A percentile compares a stretch with the other conserved stretches of the same genome.
phyloP scores from a whole-genome alignment of 148 eudicot species.

The Tetragonia tetragonoides region DNA sequence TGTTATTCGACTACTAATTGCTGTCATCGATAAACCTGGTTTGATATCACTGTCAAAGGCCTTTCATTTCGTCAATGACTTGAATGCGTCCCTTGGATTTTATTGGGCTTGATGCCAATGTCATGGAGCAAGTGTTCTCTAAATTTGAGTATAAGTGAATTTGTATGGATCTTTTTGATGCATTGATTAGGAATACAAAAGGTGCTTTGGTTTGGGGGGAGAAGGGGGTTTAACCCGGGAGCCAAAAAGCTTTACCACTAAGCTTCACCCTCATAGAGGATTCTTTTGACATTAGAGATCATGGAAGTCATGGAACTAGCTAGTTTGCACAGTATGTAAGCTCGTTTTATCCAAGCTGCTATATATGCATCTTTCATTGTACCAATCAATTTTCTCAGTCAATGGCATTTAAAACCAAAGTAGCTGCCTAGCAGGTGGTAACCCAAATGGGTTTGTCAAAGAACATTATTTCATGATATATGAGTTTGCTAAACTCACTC shows the following conservation, averaged over 20 bases:
- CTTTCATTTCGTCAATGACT: background rate
- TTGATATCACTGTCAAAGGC: background rate
- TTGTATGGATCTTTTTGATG: background rate
- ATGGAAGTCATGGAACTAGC: no score
- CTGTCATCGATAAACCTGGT: background rate
- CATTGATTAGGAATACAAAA: background rate
- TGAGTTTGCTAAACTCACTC: background rate
- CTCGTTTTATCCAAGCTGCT: no score
- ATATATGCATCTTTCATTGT: no score
- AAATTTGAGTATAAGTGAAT: background rate
- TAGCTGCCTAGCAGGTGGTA: no score
- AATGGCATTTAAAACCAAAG: background rate
- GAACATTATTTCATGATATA: background rate
- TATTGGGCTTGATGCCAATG: background rate
- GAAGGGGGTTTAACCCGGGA: background rate
- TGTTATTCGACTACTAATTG: background rate
- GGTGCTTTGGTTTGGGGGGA: background rate
- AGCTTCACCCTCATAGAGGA: background rate
- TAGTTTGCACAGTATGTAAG: no score
- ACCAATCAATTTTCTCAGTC: no score
- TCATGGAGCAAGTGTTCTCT: background rate
- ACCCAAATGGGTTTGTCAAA: background rate
- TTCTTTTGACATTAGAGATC: background rate
- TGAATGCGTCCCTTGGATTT: background rate
- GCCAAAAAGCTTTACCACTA: no score